Conservation (phyloP, 768 basidiomycete species). For the Suillus spraguei region DNA sequence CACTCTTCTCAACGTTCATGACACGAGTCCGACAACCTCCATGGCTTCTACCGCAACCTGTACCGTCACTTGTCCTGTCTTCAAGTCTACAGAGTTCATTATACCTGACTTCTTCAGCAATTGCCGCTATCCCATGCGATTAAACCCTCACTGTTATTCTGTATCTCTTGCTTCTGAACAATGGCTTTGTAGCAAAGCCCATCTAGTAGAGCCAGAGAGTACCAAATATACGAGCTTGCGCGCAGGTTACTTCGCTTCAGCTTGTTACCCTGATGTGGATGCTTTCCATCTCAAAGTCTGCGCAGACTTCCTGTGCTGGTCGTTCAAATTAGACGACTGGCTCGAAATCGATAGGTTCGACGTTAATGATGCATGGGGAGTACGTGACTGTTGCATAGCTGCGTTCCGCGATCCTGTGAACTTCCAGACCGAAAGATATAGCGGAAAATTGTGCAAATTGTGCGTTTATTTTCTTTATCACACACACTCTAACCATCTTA, state of each 20-base stretch:
- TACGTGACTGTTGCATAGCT: slow-evolving; percentile 32
- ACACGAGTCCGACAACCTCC: neutral
- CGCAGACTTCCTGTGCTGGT: slow-evolving; percentile 63
- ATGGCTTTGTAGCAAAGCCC: neutral
- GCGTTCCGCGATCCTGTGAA: slow-evolving; percentile 32
- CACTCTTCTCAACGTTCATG: neutral
- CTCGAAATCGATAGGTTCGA: slow-evolving; percentile 20
- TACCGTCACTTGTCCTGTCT: neutral
- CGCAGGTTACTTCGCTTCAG: slow-evolving; percentile 60
- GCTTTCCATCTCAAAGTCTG: slow-evolving; percentile 61
- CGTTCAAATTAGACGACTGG: slow-evolving; percentile 39
- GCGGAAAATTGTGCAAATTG: slow-evolving; percentile 35
- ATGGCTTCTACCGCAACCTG: neutral
- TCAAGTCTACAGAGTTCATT: neutral
- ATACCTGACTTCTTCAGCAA: neutral
- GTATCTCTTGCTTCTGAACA: neutral
- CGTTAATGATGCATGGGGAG: slow-evolving; percentile 29
- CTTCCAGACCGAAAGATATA: slow-evolving; percentile 27
- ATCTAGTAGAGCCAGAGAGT: slow-evolving; percentile 28
- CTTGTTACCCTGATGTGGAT: slow-evolving; percentile 61
- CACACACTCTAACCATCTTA: neutral
- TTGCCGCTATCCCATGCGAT: neutral
- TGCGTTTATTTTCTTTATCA: slow-evolving; percentile 21
- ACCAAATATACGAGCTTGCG: slow-evolving; percentile 43
- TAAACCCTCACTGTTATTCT: neutral